Conservation (phyloP, 2,329 filamentous ascomycete genomes). For the Monosporascus cannonballus region DNA sequence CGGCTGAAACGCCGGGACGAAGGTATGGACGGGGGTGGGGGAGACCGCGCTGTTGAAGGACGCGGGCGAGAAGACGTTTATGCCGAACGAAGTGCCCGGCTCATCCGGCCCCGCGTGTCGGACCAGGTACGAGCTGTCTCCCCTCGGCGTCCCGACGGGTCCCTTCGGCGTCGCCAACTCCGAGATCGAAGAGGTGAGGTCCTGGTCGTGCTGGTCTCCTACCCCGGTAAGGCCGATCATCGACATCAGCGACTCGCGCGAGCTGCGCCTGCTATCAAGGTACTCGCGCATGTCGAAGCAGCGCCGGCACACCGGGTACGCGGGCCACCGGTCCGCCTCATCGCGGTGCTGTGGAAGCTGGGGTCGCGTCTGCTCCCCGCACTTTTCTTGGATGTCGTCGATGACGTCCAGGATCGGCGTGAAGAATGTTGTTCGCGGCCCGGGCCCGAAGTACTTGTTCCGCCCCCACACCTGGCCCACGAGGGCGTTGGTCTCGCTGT, state of each 20-base stretch:
- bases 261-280: conserved; percentile 35
- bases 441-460: conserved; percentile 36
- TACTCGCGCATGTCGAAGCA: conserved; percentile 37
- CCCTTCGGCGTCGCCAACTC: conserved; percentile 35
- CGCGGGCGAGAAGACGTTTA: neutral
- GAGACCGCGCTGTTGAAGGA: conserved; percentile 15
- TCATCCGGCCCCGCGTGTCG: conserved; percentile 31
- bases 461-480: conserved; percentile 39
- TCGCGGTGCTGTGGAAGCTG: conserved; percentile 35
- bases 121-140: conserved; percentile 24
- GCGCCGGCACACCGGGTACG: conserved; percentile 33
- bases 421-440: conserved; percentile 36
- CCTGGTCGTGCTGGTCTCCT: conserved; percentile 29
- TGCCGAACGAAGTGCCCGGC: conserved; percentile 25
- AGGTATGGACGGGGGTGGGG: conserved; percentile 18
- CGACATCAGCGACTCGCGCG: conserved; percentile 34
- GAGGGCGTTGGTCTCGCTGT: conserved; percentile 31
- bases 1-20: conserved; percentile 18
- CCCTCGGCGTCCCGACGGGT: neutral
- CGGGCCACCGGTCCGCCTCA: conserved; percentile 33
- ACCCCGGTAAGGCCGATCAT: conserved; percentile 30
- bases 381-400: conserved; percentile 40
- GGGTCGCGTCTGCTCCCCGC: conserved; percentile 32
- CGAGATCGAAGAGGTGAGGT: conserved; percentile 32
- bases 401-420: conserved; percentile 38